These are phyloP conservation scores for Verticillium isaacii DNA, from an alignment of 2,329 filamentous ascomycete species.

Conservation along the genomic window DNA sequence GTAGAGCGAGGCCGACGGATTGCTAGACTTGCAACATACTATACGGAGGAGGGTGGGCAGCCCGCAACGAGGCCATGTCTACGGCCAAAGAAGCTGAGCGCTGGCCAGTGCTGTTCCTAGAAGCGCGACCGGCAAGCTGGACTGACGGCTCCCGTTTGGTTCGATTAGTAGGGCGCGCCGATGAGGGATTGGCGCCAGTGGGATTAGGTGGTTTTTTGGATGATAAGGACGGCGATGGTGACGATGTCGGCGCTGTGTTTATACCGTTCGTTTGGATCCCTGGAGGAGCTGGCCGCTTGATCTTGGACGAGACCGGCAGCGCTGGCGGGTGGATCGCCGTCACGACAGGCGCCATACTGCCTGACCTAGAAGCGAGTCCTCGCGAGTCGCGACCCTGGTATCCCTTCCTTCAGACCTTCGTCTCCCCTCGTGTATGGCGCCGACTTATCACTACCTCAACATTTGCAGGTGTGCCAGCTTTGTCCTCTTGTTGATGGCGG, in stretches of 20 bases:
- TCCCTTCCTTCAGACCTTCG: not conserved
- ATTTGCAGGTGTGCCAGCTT: not conserved
- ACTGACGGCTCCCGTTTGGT: slow-evolving; percentile 51
- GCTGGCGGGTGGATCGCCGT: slow-evolving; percentile 34
- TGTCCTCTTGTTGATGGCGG: not conserved
- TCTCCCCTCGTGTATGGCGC: slow-evolving; percentile 1
- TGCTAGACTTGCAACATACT: slow-evolving; percentile 29
- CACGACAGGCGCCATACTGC: slow-evolving; percentile 50
- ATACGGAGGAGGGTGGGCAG: slow-evolving; percentile 46
- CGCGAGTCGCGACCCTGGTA: not conserved
- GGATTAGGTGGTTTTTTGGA: slow-evolving; percentile 48
- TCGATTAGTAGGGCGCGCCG: slow-evolving; percentile 49
- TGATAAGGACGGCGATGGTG: slow-evolving; percentile 54
- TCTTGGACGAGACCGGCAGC: slow-evolving; percentile 44
- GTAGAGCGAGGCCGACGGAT: not conserved
- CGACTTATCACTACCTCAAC: not conserved
- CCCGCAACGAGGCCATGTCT: slow-evolving; percentile 32
- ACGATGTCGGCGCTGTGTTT: slow-evolving; percentile 46
- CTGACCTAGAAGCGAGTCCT: not conserved
- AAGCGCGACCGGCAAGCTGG: slow-evolving; percentile 39
- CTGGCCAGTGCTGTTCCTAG: slow-evolving; percentile 45
- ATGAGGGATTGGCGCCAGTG: slow-evolving; percentile 27
- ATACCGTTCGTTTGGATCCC: slow-evolving; percentile 61
- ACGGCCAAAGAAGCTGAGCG: slow-evolving; percentile 42
- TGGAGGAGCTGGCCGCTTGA: slow-evolving; percentile 63